A percentile compares a stretch with the other conserved stretches of the same genome.
These are phyloP conservation scores for Ophioceras dolichostomum DNA, from an alignment of 2,329 filamentous ascomycete species.

Conservation along the genomic window DNA sequence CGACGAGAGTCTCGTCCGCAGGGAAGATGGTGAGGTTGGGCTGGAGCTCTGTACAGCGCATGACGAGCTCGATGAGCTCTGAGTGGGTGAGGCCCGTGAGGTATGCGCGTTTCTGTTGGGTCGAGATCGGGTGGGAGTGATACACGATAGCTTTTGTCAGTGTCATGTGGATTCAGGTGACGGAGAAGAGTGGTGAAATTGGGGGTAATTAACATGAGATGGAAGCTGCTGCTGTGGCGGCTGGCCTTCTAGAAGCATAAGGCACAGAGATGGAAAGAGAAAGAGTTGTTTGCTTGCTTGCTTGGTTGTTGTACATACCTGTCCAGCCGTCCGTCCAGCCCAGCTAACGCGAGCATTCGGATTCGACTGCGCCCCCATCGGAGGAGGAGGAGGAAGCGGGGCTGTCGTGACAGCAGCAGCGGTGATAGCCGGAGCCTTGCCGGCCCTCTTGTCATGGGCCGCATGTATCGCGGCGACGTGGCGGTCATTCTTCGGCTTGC, in stretches of 20 bases:
- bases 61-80: conserved; percentile 51
- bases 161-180: too few relatives aligned
- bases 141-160: too few relatives aligned
- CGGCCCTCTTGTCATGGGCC: conserved; percentile 14
- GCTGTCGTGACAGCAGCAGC: not conserved
- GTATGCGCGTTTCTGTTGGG: conserved; percentile 45
- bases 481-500: conserved; percentile 34
- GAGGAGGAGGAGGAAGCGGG: not conserved
- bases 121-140: not conserved
- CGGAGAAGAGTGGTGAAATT: too few relatives aligned
- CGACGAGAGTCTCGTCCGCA: not conserved
- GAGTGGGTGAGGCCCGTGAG: conserved; percentile 47
- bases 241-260: too few relatives aligned
- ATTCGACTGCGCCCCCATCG: too few relatives aligned
- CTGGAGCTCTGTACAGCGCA: conserved; percentile 47
- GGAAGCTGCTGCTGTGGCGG: too few relatives aligned
- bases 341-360: conserved; percentile 24
- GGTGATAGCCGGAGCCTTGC: conserved; percentile 10
- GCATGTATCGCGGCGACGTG: not conserved
- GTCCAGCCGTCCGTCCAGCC: conserved; percentile 22
- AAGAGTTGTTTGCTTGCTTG: too few relatives aligned
- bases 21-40: conserved; percentile 57
- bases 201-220: too few relatives aligned
- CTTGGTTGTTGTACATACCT: too few relatives aligned
- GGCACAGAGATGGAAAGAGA: not conserved